phyloP scores from a whole-genome alignment of 2,329 filamentous ascomycete genomes.

The Trichophyton verrucosum region DNA sequence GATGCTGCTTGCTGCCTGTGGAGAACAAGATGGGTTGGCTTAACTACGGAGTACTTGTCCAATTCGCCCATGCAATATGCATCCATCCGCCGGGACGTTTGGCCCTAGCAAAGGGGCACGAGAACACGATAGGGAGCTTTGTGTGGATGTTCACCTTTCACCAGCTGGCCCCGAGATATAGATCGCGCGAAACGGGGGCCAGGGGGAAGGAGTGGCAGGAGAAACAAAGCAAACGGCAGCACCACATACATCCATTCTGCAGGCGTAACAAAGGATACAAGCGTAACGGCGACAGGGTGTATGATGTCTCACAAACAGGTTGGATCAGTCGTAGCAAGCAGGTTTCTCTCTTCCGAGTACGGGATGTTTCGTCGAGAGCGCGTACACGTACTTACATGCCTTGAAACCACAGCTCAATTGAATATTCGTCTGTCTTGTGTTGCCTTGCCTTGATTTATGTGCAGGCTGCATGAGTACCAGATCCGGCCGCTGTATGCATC shows the following conservation, averaged over 20 bases:
- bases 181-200: neutral
- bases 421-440: neutral
- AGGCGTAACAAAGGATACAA: neutral
- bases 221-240: neutral
- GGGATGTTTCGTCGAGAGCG: neutral
- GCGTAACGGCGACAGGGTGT: neutral
- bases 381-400: neutral
- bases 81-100: neutral
- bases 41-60: no score
- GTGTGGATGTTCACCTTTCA: no score
- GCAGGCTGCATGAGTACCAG: neutral
- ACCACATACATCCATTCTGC: neutral
- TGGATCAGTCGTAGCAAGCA: neutral
- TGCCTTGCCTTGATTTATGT: neutral
- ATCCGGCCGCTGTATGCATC: neutral
- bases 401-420: neutral
- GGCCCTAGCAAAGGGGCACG: no score
- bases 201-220: neutral
- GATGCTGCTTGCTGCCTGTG: neutral
- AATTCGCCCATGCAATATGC: neutral
- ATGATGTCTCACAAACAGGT: neutral
- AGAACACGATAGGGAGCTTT: no score
- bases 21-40: neutral
- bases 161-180: no score
- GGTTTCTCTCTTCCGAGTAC: neutral